Conservation (phyloP, 2,329 filamentous ascomycete species). For the Fusarium sp. region DNA sequence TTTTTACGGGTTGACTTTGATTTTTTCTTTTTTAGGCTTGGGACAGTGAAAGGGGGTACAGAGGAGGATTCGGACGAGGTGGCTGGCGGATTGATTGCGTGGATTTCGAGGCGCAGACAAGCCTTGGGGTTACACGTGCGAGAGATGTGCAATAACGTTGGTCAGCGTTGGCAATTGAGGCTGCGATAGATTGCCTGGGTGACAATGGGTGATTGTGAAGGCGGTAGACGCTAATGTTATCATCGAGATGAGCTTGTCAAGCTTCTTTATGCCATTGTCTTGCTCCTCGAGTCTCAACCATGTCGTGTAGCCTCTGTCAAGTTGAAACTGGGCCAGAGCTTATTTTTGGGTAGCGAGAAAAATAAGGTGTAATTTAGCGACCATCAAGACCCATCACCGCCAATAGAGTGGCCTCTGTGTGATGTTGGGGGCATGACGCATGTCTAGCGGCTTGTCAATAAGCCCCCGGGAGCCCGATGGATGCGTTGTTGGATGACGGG, state of each 20-base stretch:
- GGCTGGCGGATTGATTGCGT: conserved; percentile 27
- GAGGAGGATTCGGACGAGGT: background rate
- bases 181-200: background rate
- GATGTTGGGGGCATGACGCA: conserved; percentile 10
- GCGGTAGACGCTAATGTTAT: background rate
- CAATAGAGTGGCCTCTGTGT: conserved; percentile 14
- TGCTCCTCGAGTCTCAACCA: background rate
- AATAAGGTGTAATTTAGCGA: conserved; percentile 31
- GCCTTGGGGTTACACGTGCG: conserved; percentile 17
- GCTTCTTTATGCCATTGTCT: background rate
- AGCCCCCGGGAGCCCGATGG: conserved; percentile 12
- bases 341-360: conserved; percentile 19
- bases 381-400: conserved; percentile 3
- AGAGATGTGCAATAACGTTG: conserved; percentile 8
- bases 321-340: conserved; percentile 15
- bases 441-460: conserved; percentile 5
- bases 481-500: background rate
- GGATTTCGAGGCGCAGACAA: conserved; percentile 32
- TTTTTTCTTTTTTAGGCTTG: background rate
- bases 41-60: background rate
- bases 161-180: conserved; percentile 11
- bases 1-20: background rate
- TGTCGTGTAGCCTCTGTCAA: background rate
- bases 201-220: background rate
- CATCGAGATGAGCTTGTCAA: background rate